Conservation (phyloP, 2,329 filamentous ascomycete genomes). For the Fusarium praegraminearum region DNA sequence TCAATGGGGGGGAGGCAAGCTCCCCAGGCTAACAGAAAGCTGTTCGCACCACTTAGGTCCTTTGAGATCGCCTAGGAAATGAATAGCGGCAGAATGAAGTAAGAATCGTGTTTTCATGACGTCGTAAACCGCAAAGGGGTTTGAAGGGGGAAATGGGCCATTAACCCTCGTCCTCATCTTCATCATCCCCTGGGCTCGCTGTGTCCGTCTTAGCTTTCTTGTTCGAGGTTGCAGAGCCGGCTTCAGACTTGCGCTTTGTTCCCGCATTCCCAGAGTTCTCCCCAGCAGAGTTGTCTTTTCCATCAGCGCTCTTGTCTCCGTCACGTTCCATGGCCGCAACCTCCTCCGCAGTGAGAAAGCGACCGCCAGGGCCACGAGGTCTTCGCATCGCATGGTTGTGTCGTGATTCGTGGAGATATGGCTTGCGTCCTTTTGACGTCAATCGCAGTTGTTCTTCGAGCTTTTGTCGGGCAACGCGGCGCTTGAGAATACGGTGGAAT, state of each 20-base stretch:
- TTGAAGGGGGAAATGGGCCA: conserved; percentile 46
- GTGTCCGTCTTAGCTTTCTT: conserved; percentile 70
- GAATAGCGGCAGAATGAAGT: conserved; percentile 35
- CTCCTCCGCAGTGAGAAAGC: conserved; percentile 96
- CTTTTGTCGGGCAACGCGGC: conserved; percentile 90
- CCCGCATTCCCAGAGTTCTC: conserved; percentile 53
- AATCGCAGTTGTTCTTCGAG: conserved; percentile 91
- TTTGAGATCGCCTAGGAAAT: conserved; percentile 14
- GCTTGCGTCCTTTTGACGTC: conserved; percentile 95
- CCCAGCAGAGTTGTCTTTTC: conserved; percentile 49
- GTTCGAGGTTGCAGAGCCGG: conserved; percentile 59
- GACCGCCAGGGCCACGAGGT: conserved; percentile 90
- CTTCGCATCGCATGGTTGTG: conserved; percentile 99
- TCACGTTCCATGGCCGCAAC: conserved; percentile 87
- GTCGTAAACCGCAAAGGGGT: conserved; percentile 52
- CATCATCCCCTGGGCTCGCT: conserved; percentile 54
- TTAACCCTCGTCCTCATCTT: conserved; percentile 61
- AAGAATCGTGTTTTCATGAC: conserved; percentile 52
- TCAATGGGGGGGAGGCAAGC: conserved; percentile 23
- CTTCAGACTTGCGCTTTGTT: conserved; percentile 72
- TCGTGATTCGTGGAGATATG: conserved; percentile 95
- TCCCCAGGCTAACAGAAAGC: conserved; percentile 21
- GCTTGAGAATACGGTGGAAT: conserved; percentile 96
- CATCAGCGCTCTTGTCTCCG: conserved; percentile 59
- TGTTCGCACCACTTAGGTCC: conserved; percentile 6